Percentiles rank a stretch among this genome's conserved stretches.
Conservation (phyloP, 192 early-diverging fungal genomes). For the Mortierella claussenii region DNA sequence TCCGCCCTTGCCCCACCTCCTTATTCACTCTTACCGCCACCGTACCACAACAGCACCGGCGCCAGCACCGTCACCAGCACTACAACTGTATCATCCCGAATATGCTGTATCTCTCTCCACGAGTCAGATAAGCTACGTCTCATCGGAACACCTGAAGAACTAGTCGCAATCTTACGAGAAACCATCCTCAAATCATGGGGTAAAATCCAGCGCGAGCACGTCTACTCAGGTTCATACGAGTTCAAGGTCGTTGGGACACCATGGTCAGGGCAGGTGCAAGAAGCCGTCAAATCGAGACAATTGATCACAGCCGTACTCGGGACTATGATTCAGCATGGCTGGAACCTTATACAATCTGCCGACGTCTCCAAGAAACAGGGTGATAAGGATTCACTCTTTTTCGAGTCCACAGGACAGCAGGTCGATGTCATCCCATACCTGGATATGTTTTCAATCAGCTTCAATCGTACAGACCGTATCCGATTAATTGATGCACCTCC, state of each 20-base stretch:
- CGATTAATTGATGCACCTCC: conserved; percentile 24
- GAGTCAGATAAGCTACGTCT: conserved; percentile 36
- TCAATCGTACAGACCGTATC: conserved; percentile 27
- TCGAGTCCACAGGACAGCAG: conserved; percentile 1
- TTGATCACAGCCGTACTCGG: conserved; percentile 13
- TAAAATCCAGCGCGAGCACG: conserved; percentile 14
- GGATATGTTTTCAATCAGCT: conserved; percentile 32
- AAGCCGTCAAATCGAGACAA: conserved; percentile 14
- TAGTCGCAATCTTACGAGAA: neutral
- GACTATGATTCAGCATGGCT: conserved; percentile 24
- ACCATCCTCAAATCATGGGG: conserved; percentile 22
- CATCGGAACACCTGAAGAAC: conserved; percentile 12
- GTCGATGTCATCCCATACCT: neutral
- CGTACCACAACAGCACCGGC: too few species aligned
- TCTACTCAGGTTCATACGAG: conserved; percentile 10
- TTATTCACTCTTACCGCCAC: too few species aligned
- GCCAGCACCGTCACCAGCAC: too few species aligned
- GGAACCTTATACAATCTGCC: conserved; percentile 36
- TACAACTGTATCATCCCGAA: too few species aligned
- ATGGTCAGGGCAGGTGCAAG: conserved; percentile 21
- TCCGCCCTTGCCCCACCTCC: too few species aligned
- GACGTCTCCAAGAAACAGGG: conserved; percentile 24
- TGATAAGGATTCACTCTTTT: conserved; percentile 31
- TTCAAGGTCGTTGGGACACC: conserved; percentile 36
- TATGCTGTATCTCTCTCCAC: conserved; percentile 31